These are phyloP conservation scores for Exophiala viscosa DNA, from an alignment of 2,329 filamentous ascomycete genomes.

Conservation along the genomic window DNA sequence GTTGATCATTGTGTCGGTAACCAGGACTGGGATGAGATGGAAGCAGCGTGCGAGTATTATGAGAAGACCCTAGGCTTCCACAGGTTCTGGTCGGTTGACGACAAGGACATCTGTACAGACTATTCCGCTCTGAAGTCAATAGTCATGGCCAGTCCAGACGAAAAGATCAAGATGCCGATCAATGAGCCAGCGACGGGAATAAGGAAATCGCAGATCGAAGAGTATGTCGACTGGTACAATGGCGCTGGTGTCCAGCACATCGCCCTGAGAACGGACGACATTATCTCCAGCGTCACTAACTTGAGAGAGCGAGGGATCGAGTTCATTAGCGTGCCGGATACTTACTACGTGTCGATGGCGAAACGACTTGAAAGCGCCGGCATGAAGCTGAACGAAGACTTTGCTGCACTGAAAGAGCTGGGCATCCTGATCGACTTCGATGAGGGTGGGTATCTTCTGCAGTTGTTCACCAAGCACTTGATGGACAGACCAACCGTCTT, in stretches of 20 bases:
- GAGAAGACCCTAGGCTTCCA: constrained; percentile 88
- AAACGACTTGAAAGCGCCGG: constrained; percentile 63
- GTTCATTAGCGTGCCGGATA: constrained; percentile 84
- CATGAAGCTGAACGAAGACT: constrained; percentile 67
- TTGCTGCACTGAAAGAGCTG: constrained; percentile 69
- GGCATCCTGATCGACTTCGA: constrained; percentile 96
- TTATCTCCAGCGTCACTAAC: constrained; percentile 71
- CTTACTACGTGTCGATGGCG: constrained; percentile 79
- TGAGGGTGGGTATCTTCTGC: constrained; percentile 77
- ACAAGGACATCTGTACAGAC: constrained; percentile 87
- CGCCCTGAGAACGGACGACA: constrained; percentile 76
- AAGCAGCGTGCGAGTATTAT: constrained; percentile 66
- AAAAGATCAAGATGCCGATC: constrained; percentile 95
- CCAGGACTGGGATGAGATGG: constrained; percentile 91
- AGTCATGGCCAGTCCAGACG: constrained; percentile 83
- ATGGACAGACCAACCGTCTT: constrained; percentile 96
- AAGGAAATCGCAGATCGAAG: constrained; percentile 91
- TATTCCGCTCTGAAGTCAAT: constrained; percentile 84
- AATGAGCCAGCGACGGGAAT: constrained; percentile 90
- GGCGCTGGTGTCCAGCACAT: constrained; percentile 92
- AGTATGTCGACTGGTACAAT: constrained; percentile 85
- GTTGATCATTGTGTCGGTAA: constrained; percentile 98
- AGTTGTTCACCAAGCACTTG: constrained; percentile 78
- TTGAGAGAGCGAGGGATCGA: constrained; percentile 84
- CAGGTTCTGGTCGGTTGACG: constrained; percentile 96